Percentiles rank a stretch among this genome's conserved stretches.
Evolutionary conservation across 2,329 filamentous ascomycete genomes (phyloP).

Genomic region (Endocalyx cinctus): DNA sequence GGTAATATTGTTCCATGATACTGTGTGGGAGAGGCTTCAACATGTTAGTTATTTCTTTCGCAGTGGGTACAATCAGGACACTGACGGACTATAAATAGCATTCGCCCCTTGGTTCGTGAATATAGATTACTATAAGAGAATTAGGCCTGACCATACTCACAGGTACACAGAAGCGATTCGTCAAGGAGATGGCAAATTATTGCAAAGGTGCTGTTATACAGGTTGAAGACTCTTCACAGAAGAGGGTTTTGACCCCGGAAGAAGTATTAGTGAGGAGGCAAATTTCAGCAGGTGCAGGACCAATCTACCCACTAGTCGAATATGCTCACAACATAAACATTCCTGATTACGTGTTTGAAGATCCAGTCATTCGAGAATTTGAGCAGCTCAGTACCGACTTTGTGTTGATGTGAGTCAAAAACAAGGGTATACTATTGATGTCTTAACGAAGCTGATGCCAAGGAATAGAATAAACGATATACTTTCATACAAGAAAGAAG

Average conservation of each 20-base stretch:
- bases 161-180: conserved; percentile 6
- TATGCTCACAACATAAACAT: conserved; percentile 8
- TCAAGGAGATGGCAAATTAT: conserved; percentile 6
- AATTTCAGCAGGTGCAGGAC: conserved; percentile 7
- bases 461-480: conserved; percentile 10
- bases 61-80: too few relatives aligned
- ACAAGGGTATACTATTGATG: not conserved
- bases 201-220: conserved; percentile 7
- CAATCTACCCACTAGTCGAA: conserved; percentile 8
- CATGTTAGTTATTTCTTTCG: not conserved
- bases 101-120: too few relatives aligned
- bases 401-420: conserved; percentile 4
- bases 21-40: conserved; percentile 7
- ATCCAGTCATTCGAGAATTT: conserved; percentile 6
- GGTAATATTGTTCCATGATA: conserved; percentile 6
- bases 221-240: conserved; percentile 4
- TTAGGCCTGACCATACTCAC: not conserved
- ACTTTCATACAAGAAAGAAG: conserved; percentile 11
- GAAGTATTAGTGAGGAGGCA: conserved; percentile 9
- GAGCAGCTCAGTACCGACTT: conserved; percentile 6
- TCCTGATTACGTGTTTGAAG: conserved; percentile 10
- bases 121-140: too few relatives aligned
- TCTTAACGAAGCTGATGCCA: too few relatives aligned
- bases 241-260: conserved; percentile 3
- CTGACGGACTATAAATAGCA: too few relatives aligned